Evolutionary conservation across 257 asterid species (phyloP), one percentile per base, ranked within the genome.

Genomic region (Jacaranda mimosifolia): DNA sequence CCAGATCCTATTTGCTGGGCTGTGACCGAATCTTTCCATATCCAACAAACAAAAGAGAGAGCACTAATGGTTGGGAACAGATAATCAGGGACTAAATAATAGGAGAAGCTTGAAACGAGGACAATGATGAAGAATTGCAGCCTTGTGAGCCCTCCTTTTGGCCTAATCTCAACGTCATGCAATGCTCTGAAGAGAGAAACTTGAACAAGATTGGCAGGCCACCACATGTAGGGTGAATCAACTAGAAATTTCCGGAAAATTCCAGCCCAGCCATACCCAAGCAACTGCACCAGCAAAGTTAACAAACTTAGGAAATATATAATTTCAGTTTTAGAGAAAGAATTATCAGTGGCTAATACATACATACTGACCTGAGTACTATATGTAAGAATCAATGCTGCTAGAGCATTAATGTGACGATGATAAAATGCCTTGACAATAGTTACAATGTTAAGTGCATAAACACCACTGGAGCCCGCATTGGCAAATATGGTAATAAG

Each of bases 181-280:
- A 91, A 19, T 21, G 94, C 96, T 75, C 96, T 79, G 76, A 91
- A 91, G 73, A 91, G 92, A 49, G 96, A 91, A 9, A 91, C 94
- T 78, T 91, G 96, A 42, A 91, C 91, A 4, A 91, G 92, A 70
- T 91, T 91, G 6, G 91, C 69, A 14, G 96, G 96, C 94, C 96
- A 91, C 96, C 96, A 91, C 96, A 91, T 91, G 85, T 91, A 87
- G 0, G 96, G 96, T 0, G 96, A 91, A 65, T 91, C 96, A 2
- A 91, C 91, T 0, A 91, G 89, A 63, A 79, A 91, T 63, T 86
- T 91, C 13, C 94, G 78, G 77, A 87, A 91, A 15, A 91, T 74
- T 2, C 94, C 96, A 9, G 96, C 96, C 96, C 93, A 91, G 1
- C 94, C 96, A 45, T 89, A 91, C 13, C 96, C 96, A 19, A 91